Evolutionary conservation across 2,329 filamentous ascomycete genomes (phyloP), one percentile per base, ranked within the genome.

Genomic region (Colletotrichum sp.): DNA sequence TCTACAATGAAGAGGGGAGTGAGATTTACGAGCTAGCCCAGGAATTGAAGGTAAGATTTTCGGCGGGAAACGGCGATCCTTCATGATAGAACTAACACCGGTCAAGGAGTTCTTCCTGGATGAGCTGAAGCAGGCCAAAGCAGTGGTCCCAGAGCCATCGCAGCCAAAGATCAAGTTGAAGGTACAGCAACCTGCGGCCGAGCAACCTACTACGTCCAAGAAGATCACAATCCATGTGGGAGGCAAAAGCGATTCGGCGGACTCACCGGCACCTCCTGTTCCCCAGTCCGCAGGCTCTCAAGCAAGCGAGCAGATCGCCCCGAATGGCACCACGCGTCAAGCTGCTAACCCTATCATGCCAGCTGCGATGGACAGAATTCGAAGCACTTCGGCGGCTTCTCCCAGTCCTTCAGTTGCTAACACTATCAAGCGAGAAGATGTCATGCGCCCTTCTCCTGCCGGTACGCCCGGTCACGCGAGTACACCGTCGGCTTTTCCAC

Each of bases 1-100:
- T 93, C 75, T 98, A 96, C 87, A 98, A 98, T 79, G 95, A 98
- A 83, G 96, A 98, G 81, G 94, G 94, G 6, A 98, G 96, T 81
- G 94, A 95, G 19, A 96, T 98, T 68, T 95, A 93, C 78, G 88
- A 91, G 27, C 88, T 97, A 76, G 95, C 95, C 1, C 91, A 93
- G 65, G 93, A 97, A 75, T 90, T 98, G 8, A 93, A 98, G 91
- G 95, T 95, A 86, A 65, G 80, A 25, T 30, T 3, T 15, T 12
- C 15, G 16, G 15, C 34, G 7, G 30, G 25, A 28, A 27, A 27
- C 39, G 13, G 11, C 12, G 19, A 11, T 15, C 11, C 28, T 32
- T 32, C 27, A 36, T 25, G 12, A 4, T 52, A 27, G n/a, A 8
- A 55, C 66, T 70, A 34, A 61, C 36, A 77, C 80, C 77, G 77